Conservation (phyloP, 495 filamentous ascomycete genomes). For the Talaromyces proteolyticus region DNA sequence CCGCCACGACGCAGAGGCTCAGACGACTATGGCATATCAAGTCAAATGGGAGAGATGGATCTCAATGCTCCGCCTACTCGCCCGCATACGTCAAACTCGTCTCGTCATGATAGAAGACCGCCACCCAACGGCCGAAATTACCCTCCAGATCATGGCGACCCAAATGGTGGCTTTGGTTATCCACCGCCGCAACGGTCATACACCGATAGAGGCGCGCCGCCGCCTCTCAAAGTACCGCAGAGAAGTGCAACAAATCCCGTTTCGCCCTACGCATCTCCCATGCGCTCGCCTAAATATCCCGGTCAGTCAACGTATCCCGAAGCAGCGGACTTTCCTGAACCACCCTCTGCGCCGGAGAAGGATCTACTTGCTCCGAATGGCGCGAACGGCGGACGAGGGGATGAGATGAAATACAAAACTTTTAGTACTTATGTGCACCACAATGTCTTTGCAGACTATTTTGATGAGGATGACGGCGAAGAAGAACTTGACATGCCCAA, state of each 20-base stretch:
- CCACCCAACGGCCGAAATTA: neutral
- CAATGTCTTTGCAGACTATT: constrained; percentile 33
- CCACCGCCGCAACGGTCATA: constrained; percentile 20
- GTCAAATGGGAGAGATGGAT: constrained; percentile 54
- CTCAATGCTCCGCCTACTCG: constrained; percentile 32
- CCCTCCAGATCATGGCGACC: constrained; percentile 6
- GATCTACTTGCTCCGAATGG: neutral
- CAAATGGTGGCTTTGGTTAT: constrained; percentile 1
- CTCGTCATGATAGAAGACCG: constrained; percentile 19
- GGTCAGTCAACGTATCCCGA: constrained; percentile 29
- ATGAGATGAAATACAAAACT: constrained; percentile 2
- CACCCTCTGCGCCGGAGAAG: neutral
- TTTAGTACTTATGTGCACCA: constrained; percentile 1
- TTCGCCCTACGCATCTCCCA: constrained; percentile 10
- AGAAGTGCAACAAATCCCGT: constrained; percentile 37
- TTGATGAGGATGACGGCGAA: constrained; percentile 17
- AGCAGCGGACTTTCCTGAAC: constrained; percentile 7
- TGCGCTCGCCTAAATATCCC: constrained; percentile 20
- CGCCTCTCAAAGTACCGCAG: constrained; percentile 16
- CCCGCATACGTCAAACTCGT: constrained; percentile 32
- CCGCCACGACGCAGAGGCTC: constrained; percentile 3
- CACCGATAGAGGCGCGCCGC: constrained; percentile 22
- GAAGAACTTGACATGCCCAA: constrained; percentile 61
- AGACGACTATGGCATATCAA: constrained; percentile 27
- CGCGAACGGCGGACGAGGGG: neutral